Percentiles rank a stretch among this genome's conserved stretches.
Evolutionary conservation across 202 grass and related monocot genomes (phyloP).

Genomic region (Panicum hallii): DNA sequence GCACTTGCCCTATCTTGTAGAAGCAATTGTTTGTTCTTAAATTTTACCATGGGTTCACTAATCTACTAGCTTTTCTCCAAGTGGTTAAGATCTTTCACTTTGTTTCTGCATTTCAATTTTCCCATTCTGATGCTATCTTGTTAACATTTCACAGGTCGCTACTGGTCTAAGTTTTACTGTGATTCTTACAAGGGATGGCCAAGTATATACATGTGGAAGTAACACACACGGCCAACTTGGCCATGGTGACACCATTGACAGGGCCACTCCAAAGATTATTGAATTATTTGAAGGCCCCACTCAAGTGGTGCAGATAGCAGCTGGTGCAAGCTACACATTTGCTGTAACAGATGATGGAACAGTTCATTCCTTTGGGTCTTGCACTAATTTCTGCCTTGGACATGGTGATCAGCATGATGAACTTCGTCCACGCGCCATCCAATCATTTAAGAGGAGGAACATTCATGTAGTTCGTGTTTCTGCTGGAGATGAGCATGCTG

Average conservation of each 20-base stretch:
- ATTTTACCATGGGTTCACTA: background rate
- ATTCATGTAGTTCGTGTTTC: slow-evolving; percentile 93
- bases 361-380: slow-evolving; percentile 93
- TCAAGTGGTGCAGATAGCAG: slow-evolving; percentile 87
- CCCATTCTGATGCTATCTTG: slow-evolving; percentile 25
- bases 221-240: slow-evolving; percentile 97
- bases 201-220: slow-evolving; percentile 92
- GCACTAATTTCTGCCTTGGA: slow-evolving; percentile 93
- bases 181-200: slow-evolving; percentile 74
- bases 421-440: slow-evolving; percentile 84
- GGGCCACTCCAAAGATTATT: slow-evolving; percentile 69
- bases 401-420: slow-evolving; percentile 94
- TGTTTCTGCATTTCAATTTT: slow-evolving; percentile 11
- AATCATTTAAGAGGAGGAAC: slow-evolving; percentile 83
- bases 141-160: slow-evolving; percentile 62
- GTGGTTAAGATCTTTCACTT: background rate
- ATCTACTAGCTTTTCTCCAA: slow-evolving; percentile 11
- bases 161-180: slow-evolving; percentile 92
- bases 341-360: slow-evolving; percentile 89
- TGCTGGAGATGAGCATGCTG: slow-evolving; percentile 97
- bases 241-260: slow-evolving; percentile 85
- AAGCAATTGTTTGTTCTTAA: slow-evolving; percentile 7
- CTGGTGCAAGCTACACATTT: slow-evolving; percentile 91
- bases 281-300: slow-evolving; percentile 63
- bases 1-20: background rate